phyloP scores from a whole-genome alignment of 805 yeast species.

The Sugiyamaella marilandica region DNA sequence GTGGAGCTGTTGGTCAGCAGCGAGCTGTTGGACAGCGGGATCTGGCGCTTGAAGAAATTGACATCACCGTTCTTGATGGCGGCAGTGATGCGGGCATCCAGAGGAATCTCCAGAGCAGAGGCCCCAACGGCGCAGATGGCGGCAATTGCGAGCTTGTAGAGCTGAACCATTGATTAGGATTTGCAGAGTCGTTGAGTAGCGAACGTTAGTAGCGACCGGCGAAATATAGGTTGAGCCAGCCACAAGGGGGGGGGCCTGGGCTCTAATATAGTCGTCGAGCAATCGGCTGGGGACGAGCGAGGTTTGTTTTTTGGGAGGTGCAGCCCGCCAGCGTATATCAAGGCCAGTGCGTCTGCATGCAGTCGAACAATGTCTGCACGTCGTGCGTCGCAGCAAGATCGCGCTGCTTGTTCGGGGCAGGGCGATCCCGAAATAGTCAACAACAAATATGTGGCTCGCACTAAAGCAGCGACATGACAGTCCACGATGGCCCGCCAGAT shows the following conservation, averaged over 20 bases:
- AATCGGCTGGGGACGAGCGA: not conserved
- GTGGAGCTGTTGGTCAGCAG: not conserved
- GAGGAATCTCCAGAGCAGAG: not conserved
- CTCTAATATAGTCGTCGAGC: too few species aligned
- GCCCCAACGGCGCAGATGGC: not conserved
- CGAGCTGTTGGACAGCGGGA: not conserved
- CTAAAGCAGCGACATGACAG: too few species aligned
- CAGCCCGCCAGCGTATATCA: not conserved
- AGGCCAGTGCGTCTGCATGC: not conserved
- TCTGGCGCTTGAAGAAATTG: not conserved
- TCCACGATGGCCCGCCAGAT: too few species aligned
- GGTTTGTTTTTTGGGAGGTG: not conserved
- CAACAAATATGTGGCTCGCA: not conserved
- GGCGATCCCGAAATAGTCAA: not conserved
- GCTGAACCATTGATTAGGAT: not conserved
- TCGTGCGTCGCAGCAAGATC: not conserved
- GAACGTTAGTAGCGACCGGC: constrained; percentile 2
- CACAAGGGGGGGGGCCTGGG: too few species aligned
- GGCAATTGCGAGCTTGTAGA: not conserved
- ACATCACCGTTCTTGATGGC: not conserved
- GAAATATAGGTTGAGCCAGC: too few species aligned
- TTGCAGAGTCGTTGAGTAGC: not conserved
- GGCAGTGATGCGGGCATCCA: not conserved
- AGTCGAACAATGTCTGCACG: not conserved
- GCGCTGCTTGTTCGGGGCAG: not conserved